Evolutionary conservation across 2,329 filamentous ascomycete genomes (phyloP), one percentile per base, ranked within the genome.

Genomic region (Aspergillus fumigatus): DNA sequence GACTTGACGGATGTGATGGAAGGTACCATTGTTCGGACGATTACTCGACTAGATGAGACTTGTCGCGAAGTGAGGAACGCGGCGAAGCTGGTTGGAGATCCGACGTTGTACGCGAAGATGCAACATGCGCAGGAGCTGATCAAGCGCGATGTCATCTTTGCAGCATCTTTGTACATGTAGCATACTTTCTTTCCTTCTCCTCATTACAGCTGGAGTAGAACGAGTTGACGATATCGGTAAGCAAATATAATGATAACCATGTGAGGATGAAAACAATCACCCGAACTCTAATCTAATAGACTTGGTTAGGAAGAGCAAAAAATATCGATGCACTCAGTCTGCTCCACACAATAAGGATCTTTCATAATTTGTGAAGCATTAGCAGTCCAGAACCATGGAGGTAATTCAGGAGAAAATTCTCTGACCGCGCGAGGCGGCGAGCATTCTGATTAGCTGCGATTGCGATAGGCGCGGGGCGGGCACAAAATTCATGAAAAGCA

Each of bases 21-120:
- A 75, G 94, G 94, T 1, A 97, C 94, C 0, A 97, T 99, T 76
- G 94, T 99, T 50, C 82, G 94, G 52, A 93, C 94, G 2, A 97
- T 99, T 65, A 96, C 92, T 45, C 80, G 94, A 26, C 79, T 99
- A 56, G 94, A 99, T 68, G 94, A 99, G 81, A 96, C 92, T 8
- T 99, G 94, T 71, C 83, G 94, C 50, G 94, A 99, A 75, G 94
- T 97, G 55, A 97, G 96, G 82, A 97, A 96, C 71, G 93, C 94
- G 40, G 94, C 94, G 27, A 84, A 94, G 63, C 90, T 99, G 63
- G 92, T 99, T 64, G 94, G 94, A 25, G 94, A 99, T 71, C 94
- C 94, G 3, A 88, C 88, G 55, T 77, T 99, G 64, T 97, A 96
- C 73, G 85, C 88, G 64, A 99, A 99, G 83, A 99, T 99, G 93